Base-by-base conservation (phyloP, 305 asterid genomes). In the Fraxinus platypoda region DNA sequence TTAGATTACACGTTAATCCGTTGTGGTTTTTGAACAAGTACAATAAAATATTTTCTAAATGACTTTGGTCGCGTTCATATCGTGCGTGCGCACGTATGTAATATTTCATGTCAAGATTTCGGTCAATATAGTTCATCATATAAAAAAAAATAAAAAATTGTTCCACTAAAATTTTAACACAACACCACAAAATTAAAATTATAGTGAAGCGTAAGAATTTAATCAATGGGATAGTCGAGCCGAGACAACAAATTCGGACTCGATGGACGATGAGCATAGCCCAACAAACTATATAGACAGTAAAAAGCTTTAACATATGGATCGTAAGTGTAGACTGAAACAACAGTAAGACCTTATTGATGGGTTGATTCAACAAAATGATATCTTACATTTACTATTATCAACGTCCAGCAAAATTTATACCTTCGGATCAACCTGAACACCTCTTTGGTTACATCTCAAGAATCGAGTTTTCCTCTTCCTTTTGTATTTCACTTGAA, bases 391-490 rank as follows among this genome's bases (percentile, higher is more conserved):
- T 23, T 80, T 75, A 75, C 66, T 83, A 81, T 19, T 23, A 76
- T 23, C 38, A 70, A 25, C 82, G 28, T 31, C 35, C 17, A 80
- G 68, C 3, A 33, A 38, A 54, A 52, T 70, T 1, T 54, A 31
- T 52, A 62, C 78, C 46, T 35, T 52, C 66, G 8, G 31, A 57
- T 43, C 73, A 64, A 82, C 76, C 76, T 15, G 64, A 38, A 2
- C 1, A 75, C 84, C 15, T n/a, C 78, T 57, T 80, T 46, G 52
- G 54, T 81, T 52, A 83, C 38, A 89, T 62, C 82, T 88, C 92
- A 77, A 86, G 11, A 82, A 88, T 82, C 2, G 87, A 25, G 86
- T 85, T 89, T 35, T 88, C 89, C 12, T 87, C 92, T 80, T 84
- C 93, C 15, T 35, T 81, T 71, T 79, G 88, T 37, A 88, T 83